Evolutionary conservation across 176 grass and related monocot genomes (phyloP).

Genomic region (Lolium multiflorum): DNA sequence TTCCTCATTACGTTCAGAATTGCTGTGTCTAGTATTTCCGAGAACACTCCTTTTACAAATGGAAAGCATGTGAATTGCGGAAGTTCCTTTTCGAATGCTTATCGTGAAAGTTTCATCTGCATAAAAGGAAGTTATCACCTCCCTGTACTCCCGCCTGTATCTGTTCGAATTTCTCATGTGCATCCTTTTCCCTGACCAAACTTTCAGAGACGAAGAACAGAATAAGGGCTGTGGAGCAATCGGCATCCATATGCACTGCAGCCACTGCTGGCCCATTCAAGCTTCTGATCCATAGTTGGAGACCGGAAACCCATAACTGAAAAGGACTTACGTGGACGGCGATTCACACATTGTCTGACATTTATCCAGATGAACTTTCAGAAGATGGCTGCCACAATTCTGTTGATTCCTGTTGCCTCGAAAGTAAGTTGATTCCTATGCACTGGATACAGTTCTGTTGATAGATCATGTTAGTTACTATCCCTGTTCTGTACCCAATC

Average conservation of each 20-base stretch:
- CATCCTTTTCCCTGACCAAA: not conserved
- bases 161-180: not conserved
- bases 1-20: too few species aligned
- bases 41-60: too few species aligned
- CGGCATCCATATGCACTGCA: conserved; percentile 51
- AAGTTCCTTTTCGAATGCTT: too few species aligned
- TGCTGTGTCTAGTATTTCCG: too few species aligned
- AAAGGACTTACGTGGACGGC: conserved; percentile 80
- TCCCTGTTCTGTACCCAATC: not conserved
- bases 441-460: not conserved
- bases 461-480: not conserved
- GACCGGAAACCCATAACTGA: conserved; percentile 54
- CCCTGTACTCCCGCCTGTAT: not conserved
- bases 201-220: conserved; percentile 66
- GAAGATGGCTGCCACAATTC: conserved; percentile 65
- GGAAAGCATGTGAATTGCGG: too few species aligned
- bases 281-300: conserved; percentile 58
- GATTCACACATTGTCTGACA: conserved; percentile 78
- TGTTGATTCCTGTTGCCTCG: too few species aligned
- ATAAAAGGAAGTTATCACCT: not conserved
- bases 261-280: conserved; percentile 80
- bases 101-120: not conserved
- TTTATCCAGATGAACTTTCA: conserved; percentile 81
- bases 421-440: not conserved
- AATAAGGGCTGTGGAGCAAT: conserved; percentile 61